phyloP scores from a whole-genome alignment of 2,329 filamentous ascomycete species.

The Fusarium setosum region DNA sequence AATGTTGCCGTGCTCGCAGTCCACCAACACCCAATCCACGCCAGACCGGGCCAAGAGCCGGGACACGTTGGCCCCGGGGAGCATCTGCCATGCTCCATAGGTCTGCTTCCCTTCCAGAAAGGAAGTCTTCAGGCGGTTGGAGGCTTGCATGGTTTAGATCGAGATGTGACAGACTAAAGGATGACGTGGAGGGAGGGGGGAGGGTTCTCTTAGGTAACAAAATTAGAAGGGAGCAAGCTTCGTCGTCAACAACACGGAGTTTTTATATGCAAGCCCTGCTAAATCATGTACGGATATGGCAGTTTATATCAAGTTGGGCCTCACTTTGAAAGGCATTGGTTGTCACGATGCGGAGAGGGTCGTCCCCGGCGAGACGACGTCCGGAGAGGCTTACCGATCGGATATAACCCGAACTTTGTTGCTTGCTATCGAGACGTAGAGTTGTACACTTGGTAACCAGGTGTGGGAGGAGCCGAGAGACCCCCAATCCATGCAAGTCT shows the following conservation, averaged over 20 bases:
- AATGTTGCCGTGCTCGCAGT: slow-evolving; percentile 62
- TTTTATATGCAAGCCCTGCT: not conserved
- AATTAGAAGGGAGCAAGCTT: not conserved
- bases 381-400: not conserved
- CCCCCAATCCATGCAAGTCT: not conserved
- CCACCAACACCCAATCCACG: slow-evolving; percentile 72
- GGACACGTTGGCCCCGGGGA: slow-evolving; percentile 69
- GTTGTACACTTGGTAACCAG: not conserved
- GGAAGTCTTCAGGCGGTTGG: slow-evolving; percentile 59
- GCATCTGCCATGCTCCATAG: slow-evolving; percentile 70
- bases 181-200: not conserved
- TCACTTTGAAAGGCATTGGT: not conserved
- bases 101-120: slow-evolving; percentile 59
- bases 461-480: not conserved
- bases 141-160: slow-evolving; percentile 50
- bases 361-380: no score
- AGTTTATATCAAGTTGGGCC: not conserved
- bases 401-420: not conserved
- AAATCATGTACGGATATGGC: not conserved
- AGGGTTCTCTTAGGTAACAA: not conserved
- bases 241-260: no score
- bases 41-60: slow-evolving; percentile 68
- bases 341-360: not conserved
- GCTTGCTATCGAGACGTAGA: no score
- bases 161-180: not conserved